A percentile compares a stretch with the other conserved stretches of the same genome.
phyloP scores from a whole-genome alignment of 768 basidiomycete species.

The Macrolepiota albuminosa region DNA sequence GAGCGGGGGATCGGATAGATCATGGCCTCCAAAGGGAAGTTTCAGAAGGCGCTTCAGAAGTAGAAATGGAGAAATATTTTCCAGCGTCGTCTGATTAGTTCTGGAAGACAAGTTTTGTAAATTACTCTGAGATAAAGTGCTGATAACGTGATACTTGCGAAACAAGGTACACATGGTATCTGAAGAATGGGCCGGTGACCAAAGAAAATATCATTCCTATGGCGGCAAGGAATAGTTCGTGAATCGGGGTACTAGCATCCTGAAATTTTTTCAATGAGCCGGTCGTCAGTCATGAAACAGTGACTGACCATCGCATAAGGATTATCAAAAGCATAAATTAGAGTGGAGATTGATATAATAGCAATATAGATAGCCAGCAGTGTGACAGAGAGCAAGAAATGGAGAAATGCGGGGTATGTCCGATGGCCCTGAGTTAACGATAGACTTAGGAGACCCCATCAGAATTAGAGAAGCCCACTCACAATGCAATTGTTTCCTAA shows the following conservation, averaged over 20 bases:
- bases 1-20: conserved; percentile 62
- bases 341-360: conserved; percentile 43
- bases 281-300: neutral
- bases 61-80: conserved; percentile 70
- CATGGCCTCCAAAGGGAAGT: conserved; percentile 44
- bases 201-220: conserved; percentile 54
- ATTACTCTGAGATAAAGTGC: neutral
- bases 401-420: conserved; percentile 80
- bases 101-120: conserved; percentile 29
- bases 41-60: conserved; percentile 68
- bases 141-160: conserved; percentile 39
- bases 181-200: conserved; percentile 70
- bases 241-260: conserved; percentile 64
- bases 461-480: conserved; percentile 21
- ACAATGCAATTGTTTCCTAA: conserved; percentile 74
- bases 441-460: neutral
- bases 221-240: conserved; percentile 63
- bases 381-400: conserved; percentile 65
- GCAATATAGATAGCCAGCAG: conserved; percentile 60
- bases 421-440: conserved; percentile 58
- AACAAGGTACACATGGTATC: conserved; percentile 74
- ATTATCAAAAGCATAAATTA: conserved; percentile 64
- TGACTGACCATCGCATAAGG: conserved; percentile 55
- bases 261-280: conserved; percentile 19
- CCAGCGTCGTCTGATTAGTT: conserved; percentile 84